A percentile compares a stretch with the other conserved stretches of the same genome.
Conservation (phyloP, 2,329 filamentous ascomycete species). For the Stagonosporopsis rhizophila region DNA sequence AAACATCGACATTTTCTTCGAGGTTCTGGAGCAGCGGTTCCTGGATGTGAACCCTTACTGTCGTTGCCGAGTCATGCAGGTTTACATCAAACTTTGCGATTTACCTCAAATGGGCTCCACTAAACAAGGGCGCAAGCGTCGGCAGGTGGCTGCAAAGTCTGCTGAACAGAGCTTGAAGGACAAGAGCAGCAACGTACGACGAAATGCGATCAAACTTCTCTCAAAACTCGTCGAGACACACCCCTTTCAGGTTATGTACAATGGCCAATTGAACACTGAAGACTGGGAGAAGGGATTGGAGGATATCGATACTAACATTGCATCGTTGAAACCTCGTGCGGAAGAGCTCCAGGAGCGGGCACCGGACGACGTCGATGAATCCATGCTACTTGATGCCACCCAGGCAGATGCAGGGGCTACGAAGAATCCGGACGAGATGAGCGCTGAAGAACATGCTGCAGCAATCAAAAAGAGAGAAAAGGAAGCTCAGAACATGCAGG, state of each 20-base stretch:
- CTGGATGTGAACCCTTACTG: constrained; percentile 97
- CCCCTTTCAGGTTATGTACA: constrained; percentile 75
- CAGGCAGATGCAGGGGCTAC: constrained; percentile 63
- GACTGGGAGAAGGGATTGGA: constrained; percentile 87
- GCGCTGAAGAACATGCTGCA: constrained; percentile 77
- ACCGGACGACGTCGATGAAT: constrained; percentile 74
- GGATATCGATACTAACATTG: constrained; percentile 81
- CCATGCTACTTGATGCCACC: constrained; percentile 86
- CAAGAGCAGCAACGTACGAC: constrained; percentile 95
- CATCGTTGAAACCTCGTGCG: constrained; percentile 79
- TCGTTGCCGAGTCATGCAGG: constrained; percentile 87
- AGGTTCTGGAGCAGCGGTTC: constrained; percentile 94
- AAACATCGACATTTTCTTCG: constrained; percentile 95
- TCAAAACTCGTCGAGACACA: constrained; percentile 90
- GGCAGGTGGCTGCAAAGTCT: constrained; percentile 85
- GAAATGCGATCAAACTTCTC: constrained; percentile 93
- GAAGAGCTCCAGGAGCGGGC: constrained; percentile 73
- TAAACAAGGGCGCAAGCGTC: constrained; percentile 64
- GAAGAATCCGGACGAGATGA: constrained; percentile 71
- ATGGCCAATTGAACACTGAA: constrained; percentile 75
- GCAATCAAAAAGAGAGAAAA: constrained; percentile 81
- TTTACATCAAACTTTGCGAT: constrained; percentile 89
- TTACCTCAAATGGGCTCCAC: constrained; percentile 78
- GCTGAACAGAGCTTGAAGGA: constrained; percentile 91
- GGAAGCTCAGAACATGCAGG: constrained; percentile 86